Percentiles rank a stretch among this genome's conserved stretches.
phyloP scores from a whole-genome alignment of 2,329 filamentous ascomycete genomes.

The Aureobasidium sp. region DNA sequence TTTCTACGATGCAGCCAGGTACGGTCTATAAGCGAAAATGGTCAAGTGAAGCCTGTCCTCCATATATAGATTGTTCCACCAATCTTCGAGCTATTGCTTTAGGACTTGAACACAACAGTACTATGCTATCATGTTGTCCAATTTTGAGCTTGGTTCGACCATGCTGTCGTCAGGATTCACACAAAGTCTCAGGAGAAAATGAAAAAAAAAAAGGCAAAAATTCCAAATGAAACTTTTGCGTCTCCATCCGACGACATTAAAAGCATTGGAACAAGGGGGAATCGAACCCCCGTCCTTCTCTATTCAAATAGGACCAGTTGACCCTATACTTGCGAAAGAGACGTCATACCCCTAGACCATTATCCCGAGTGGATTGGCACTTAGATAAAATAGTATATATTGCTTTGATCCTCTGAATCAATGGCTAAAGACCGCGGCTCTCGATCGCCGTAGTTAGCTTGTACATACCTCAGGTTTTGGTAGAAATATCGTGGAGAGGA shows the following conservation, averaged over 20 bases:
- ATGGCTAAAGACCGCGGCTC: background rate
- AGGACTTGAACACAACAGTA: background rate
- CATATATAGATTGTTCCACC: background rate
- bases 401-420: too few species aligned
- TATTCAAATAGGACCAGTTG: too few species aligned
- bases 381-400: background rate
- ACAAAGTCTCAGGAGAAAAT: too few species aligned
- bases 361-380: background rate
- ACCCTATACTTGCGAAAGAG: background rate
- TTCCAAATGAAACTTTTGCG: too few species aligned
- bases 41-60: background rate
- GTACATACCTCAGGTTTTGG: too few species aligned
- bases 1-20: too few species aligned
- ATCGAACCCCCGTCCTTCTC: slow-evolving; percentile 8
- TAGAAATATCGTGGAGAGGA: background rate
- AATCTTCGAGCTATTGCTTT: background rate
- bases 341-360: slow-evolving; percentile 3
- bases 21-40: too few species aligned
- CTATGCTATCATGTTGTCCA: too few species aligned
- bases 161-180: too few species aligned
- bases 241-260: background rate
- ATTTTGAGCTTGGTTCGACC: too few species aligned
- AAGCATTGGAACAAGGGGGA: background rate
- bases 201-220: too few species aligned
- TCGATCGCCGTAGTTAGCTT: background rate